A percentile compares a stretch with the other conserved stretches of the same genome.
These are phyloP conservation scores for Scenedesmus sp. DNA, from an alignment of 163 green algal species.

Conservation along the genomic window DNA sequence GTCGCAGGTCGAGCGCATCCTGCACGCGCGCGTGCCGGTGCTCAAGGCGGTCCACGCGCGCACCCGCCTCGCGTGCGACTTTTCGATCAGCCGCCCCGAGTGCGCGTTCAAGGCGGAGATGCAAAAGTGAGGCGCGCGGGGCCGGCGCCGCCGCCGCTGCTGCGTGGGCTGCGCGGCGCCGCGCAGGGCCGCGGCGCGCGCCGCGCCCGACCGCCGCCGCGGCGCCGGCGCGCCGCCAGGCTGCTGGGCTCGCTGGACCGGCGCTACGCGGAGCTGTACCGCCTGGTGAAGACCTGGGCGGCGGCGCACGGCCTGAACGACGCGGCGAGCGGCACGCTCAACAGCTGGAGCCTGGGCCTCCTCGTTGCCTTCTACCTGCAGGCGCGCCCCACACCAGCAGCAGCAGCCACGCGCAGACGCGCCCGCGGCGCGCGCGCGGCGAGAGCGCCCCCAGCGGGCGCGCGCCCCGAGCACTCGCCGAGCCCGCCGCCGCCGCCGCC, in stretches of 20 bases:
- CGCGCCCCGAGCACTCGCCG: background rate
- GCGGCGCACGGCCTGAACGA: constrained; percentile 65
- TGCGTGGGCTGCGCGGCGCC: background rate
- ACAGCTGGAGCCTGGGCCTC: constrained; percentile 64
- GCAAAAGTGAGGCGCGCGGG: constrained; percentile 36
- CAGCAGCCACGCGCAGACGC: no score
- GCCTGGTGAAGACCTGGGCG: constrained; percentile 66
- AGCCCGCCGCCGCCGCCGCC: no score
- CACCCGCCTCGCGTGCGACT: constrained; percentile 53
- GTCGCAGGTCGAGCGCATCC: constrained; percentile 53
- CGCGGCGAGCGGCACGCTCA: constrained; percentile 55
- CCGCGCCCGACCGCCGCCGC: no score
- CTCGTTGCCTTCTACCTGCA: constrained; percentile 64
- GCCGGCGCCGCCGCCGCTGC: no score
- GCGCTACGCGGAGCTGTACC: constrained; percentile 20
- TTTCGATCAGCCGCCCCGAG: constrained; percentile 50
- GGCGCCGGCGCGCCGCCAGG: no score
- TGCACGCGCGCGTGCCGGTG: constrained; percentile 61
- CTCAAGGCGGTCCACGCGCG: constrained; percentile 51
- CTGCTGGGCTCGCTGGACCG: constrained; percentile 31
- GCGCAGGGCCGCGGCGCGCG: no score
- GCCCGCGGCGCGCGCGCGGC: background rate
- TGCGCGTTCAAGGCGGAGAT: constrained; percentile 56
- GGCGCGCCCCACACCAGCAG: no score
- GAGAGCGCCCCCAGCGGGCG: background rate